Evolutionary conservation across 1,139 yeast species (phyloP).

Genomic region (Yamadazyma atlantica): DNA sequence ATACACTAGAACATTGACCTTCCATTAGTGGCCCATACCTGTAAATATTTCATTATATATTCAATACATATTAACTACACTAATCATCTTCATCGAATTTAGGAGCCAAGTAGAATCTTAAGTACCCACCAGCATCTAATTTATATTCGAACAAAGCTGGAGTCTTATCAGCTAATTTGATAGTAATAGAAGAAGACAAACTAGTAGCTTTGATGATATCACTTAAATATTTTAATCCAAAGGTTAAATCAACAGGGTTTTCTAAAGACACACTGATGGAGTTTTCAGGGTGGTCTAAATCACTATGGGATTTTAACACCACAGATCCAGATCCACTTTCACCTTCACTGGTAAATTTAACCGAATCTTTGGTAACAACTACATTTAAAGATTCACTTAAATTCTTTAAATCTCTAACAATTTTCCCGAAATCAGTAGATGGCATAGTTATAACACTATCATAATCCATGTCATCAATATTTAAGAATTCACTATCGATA

Average conservation of each 20-base stretch:
- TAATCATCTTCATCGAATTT: slow-evolving; percentile 90
- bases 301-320: slow-evolving; percentile 79
- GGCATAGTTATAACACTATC: slow-evolving; percentile 89
- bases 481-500: slow-evolving; percentile 90
- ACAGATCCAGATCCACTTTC: slow-evolving; percentile 89
- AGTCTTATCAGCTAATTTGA: slow-evolving; percentile 85
- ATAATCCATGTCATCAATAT: slow-evolving; percentile 92
- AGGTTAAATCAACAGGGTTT: slow-evolving; percentile 85
- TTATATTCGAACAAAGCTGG: slow-evolving; percentile 95
- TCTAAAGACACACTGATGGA: slow-evolving; percentile 75
- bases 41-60: background rate
- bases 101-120: slow-evolving; percentile 96
- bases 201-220: slow-evolving; percentile 92
- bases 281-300: slow-evolving; percentile 76
- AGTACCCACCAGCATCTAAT: slow-evolving; percentile 83
- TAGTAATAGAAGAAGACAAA: slow-evolving; percentile 71
- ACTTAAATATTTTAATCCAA: slow-evolving; percentile 85
- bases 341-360: slow-evolving; percentile 88
- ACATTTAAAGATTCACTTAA: slow-evolving; percentile 86
- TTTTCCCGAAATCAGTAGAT: slow-evolving; percentile 81
- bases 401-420: slow-evolving; percentile 83
- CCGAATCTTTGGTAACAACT: slow-evolving; percentile 87
- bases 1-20: background rate
- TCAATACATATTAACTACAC: background rate
- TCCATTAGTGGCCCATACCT: background rate